Conservation (phyloP, 306 rosid genomes). For the Sechiopsis laciniata region DNA sequence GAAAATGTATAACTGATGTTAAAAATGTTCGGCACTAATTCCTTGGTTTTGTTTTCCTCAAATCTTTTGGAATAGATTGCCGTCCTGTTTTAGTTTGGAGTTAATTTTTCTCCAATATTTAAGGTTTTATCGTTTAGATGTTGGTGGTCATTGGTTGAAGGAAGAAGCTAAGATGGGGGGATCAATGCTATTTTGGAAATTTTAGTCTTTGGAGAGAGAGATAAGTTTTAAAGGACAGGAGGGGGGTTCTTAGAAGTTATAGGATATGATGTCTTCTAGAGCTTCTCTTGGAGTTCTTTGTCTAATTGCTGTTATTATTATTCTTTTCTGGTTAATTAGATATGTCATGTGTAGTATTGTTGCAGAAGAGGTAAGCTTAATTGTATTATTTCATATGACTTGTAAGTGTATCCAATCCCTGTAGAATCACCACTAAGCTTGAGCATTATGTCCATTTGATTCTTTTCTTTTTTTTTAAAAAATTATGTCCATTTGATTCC, state of each 20-base stretch:
- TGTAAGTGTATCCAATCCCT: not conserved
- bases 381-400: not conserved
- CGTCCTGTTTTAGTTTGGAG: not conserved
- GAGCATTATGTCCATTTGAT: not conserved
- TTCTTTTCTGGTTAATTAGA: not conserved
- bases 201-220: not conserved
- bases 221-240: not conserved
- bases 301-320: not conserved
- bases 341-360: not conserved
- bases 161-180: not conserved
- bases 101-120: not conserved
- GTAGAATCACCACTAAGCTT: not conserved
- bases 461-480: no score
- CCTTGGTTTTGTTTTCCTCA: not conserved
- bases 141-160: not conserved
- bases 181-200: not conserved
- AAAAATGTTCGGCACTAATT: not conserved
- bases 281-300: not conserved
- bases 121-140: not conserved
- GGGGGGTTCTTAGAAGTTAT: not conserved
- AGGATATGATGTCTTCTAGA: not conserved
- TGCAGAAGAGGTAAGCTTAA: not conserved
- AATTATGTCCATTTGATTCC: not conserved
- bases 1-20: not conserved
- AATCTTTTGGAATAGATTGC: not conserved